These are phyloP conservation scores for Fonsecaea pugnacius DNA, from an alignment of 2,329 filamentous ascomycete species.

Conservation along the genomic window DNA sequence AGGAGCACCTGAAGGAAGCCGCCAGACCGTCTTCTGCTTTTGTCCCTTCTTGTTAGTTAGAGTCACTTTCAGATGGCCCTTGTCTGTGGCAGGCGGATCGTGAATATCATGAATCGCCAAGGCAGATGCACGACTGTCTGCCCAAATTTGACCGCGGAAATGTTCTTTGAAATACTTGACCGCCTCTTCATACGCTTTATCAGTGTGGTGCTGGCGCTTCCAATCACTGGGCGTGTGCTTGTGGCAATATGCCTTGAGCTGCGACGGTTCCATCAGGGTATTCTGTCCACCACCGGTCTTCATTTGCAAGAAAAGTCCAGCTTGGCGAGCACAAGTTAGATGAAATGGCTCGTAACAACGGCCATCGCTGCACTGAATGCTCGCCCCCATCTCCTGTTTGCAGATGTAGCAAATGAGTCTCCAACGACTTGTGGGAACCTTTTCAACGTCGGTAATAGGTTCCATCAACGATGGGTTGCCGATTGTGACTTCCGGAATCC, in stretches of 20 bases:
- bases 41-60: conserved; percentile 62
- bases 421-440: conserved; percentile 93
- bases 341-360: conserved; percentile 97
- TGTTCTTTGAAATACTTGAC: conserved; percentile 86
- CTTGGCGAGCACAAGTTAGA: conserved; percentile 89
- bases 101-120: conserved; percentile 74
- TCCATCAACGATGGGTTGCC: conserved; percentile 98
- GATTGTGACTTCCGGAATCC: conserved; percentile 96
- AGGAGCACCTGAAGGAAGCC: conserved; percentile 89
- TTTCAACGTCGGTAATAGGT: conserved; percentile 96
- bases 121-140: conserved; percentile 83
- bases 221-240: conserved; percentile 92
- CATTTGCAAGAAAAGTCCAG: conserved; percentile 91
- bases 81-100: conserved; percentile 56
- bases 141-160: conserved; percentile 90
- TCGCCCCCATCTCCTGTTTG: conserved; percentile 95
- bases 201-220: conserved; percentile 81
- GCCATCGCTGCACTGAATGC: conserved; percentile 98
- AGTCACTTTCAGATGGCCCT: conserved; percentile 56
- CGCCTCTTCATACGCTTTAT: conserved; percentile 77
- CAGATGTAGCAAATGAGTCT: conserved; percentile 95
- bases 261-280: conserved; percentile 76
- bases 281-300: conserved; percentile 83
- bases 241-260: conserved; percentile 93
- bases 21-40: conserved; percentile 75